These are phyloP conservation scores for Hebeloma cylindrosporum DNA, from an alignment of 768 basidiomycete genomes.

Conservation along the genomic window DNA sequence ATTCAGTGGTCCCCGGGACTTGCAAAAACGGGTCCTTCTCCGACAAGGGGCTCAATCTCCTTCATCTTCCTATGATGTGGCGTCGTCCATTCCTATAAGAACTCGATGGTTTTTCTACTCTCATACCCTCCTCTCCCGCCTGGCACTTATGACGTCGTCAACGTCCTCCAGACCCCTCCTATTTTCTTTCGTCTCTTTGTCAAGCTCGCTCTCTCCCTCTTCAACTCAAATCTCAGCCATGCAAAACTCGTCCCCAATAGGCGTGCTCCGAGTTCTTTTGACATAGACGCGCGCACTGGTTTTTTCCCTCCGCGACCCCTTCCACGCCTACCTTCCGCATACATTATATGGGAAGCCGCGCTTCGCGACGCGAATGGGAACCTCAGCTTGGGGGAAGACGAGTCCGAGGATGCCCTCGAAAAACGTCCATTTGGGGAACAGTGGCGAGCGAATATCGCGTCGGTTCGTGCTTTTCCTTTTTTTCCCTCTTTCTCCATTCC, in stretches of 20 bases:
- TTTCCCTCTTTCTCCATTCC: conserved; percentile 3
- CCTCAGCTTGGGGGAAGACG: conserved; percentile 59
- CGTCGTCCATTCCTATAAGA: conserved; percentile 25
- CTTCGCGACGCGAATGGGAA: conserved; percentile 52
- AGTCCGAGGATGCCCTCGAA: conserved; percentile 43
- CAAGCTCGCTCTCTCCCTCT: conserved; percentile 43
- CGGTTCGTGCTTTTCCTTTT: conserved; percentile 47
- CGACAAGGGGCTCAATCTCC: conserved; percentile 23
- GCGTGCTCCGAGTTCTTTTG: conserved; percentile 43
- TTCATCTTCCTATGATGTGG: conserved; percentile 12
- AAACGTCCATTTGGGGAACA: conserved; percentile 56
- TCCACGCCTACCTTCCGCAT: conserved; percentile 52
- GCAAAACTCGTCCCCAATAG: conserved; percentile 26
- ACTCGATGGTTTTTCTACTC: conserved; percentile 8
- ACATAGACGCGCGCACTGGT: conserved; percentile 65
- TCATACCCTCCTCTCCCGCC: conserved; percentile 11
- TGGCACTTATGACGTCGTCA: conserved; percentile 37
- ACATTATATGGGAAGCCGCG: conserved; percentile 70
- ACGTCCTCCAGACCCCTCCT: conserved; percentile 53
- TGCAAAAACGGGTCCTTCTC: conserved; percentile 21
- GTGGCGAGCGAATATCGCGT: conserved; percentile 66
- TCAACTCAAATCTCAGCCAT: conserved; percentile 40
- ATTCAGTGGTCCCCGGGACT: conserved; percentile 19
- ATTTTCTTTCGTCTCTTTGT: conserved; percentile 50
- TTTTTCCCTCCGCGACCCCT: conserved; percentile 79